Evolutionary conservation across 768 basidiomycete genomes (phyloP).

Genomic region (Kwoniella heveanensis): DNA sequence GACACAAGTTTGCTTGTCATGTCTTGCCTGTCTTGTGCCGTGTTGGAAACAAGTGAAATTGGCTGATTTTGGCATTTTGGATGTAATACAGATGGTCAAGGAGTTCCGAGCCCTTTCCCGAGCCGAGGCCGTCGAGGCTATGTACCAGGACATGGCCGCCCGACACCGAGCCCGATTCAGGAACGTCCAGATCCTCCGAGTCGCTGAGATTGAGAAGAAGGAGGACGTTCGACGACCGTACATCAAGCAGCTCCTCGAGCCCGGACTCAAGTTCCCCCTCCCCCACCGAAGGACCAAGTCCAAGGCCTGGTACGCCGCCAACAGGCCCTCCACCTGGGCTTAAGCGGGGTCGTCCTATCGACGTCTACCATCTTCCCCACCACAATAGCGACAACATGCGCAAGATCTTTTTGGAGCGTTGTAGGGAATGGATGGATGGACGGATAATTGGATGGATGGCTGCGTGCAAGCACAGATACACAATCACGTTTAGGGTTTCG

Average conservation of each 20-base stretch:
- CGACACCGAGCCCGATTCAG: slow-evolving; percentile 98
- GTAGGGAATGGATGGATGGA: slow-evolving; percentile 3
- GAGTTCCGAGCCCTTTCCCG: slow-evolving; percentile 89
- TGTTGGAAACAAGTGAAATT: not conserved
- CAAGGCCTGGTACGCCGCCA: slow-evolving; percentile 57
- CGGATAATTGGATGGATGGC: slow-evolving; percentile 12
- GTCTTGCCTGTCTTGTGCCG: too few relatives aligned
- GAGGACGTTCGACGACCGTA: slow-evolving; percentile 92
- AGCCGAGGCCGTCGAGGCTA: slow-evolving; percentile 89
- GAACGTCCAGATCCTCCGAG: slow-evolving; percentile 97
- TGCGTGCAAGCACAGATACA: slow-evolving; percentile 8
- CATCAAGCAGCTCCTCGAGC: slow-evolving; percentile 92
- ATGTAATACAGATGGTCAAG: slow-evolving; percentile 53
- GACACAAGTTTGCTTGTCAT: too few relatives aligned
- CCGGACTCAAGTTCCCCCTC: slow-evolving; percentile 93
- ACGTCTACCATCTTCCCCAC: not conserved
- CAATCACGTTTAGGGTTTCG: slow-evolving; percentile 8
- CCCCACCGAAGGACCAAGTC: slow-evolving; percentile 65
- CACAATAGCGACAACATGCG: not conserved
- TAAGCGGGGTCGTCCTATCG: slow-evolving; percentile 23
- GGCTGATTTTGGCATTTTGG: too few relatives aligned
- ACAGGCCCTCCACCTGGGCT: slow-evolving; percentile 54
- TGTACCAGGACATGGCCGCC: slow-evolving; percentile 99
- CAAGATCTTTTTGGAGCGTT: not conserved
- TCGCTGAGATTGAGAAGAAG: slow-evolving; percentile 90